Evolutionary conservation across 768 basidiomycete species (phyloP), one percentile per base, ranked within the genome.

Genomic region (Boletus sp.): DNA sequence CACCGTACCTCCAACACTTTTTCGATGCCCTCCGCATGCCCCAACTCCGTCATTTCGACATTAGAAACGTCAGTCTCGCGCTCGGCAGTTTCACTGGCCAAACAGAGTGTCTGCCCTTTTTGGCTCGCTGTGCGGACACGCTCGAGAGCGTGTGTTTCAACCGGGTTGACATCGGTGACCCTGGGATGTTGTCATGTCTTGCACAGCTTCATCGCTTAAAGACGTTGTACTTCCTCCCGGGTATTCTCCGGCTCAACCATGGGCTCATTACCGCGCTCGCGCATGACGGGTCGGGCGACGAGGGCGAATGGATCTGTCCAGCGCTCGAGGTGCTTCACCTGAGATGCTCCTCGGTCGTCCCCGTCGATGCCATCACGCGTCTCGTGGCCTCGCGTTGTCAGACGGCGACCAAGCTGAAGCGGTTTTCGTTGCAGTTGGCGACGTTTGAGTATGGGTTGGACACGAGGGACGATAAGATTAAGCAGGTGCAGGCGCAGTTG

Each of bases 231-330:
- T 62, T 59, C 34, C 51, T 71, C 2, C 68, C 68, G 5, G 64
- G 70, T 13, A 42, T 64, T n/a, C 57, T 72, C 5, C 55, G 68
- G n/a, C 65, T 70, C 37, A 70, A 72, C 37, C 68, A 72, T 14
- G 66, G 64, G 14, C 64, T 70, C 42, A 35, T 70, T 37, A 32
- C 54, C n/a, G 66, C 56, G 34, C 66, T 72, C 17, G 21, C 60
- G 11, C 27, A 51, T 15, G 51, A 52, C 25, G 53, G 23, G 13
- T 23, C 30, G 8, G 33, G 21, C 5, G 38, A 6, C 19, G 35
- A 30, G 9, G 30, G 29, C n/a, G 29, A 50, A 30, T 27, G 17
- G 3, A 27, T 66, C 2, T 71, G 68, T 48, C 70, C 68, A 0
- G 35, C 40, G 8, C 68, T 69, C 35, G 54, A 65, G 50, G 53